Percentiles rank a stretch among this genome's conserved stretches.
phyloP scores from a whole-genome alignment of 257 asterid species.

The Striga asiatica region DNA sequence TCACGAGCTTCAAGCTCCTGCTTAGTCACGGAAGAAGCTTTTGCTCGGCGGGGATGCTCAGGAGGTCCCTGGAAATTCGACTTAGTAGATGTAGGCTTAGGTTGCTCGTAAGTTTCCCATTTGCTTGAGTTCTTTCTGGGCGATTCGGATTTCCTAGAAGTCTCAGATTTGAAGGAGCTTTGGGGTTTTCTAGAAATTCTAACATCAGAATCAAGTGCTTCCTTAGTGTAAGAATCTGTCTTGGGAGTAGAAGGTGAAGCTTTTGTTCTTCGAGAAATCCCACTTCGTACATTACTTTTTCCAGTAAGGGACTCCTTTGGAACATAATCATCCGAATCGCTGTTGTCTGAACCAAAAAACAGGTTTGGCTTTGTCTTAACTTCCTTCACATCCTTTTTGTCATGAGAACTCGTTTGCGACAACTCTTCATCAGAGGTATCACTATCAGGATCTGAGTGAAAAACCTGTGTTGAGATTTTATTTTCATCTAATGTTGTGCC shows the following conservation, averaged over 20 bases:
- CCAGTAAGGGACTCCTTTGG: constrained; percentile 24
- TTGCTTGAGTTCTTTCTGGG: neutral
- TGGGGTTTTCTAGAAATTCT: constrained; percentile 21
- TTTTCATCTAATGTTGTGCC: constrained; percentile 16
- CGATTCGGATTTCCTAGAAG: constrained; percentile 21
- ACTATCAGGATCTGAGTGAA: constrained; percentile 28
- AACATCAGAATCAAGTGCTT: constrained; percentile 23
- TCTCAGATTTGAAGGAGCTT: constrained; percentile 15
- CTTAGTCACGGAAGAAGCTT: neutral
- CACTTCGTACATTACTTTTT: constrained; percentile 33
- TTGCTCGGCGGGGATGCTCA: neutral
- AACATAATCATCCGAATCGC: constrained; percentile 50
- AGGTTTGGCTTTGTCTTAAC: constrained; percentile 17
- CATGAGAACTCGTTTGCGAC: constrained; percentile 16
- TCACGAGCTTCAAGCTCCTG: constrained; percentile 9
- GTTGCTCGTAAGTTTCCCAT: neutral
- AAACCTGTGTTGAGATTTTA: constrained; percentile 20
- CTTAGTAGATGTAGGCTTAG: constrained; percentile 19
- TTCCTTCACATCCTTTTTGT: constrained; percentile 15
- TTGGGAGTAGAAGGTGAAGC: constrained; percentile 24
- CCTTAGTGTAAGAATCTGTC: constrained; percentile 18
- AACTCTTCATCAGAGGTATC: constrained; percentile 47
- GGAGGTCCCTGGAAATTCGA: constrained; percentile 24
- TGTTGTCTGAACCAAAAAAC: constrained; percentile 34
- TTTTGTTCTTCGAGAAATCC: constrained; percentile 68